A percentile compares a stretch with the other conserved stretches of the same genome.
These are phyloP conservation scores for Entomortierella parvispora DNA, from an alignment of 192 early-diverging fungal species.

Conservation along the genomic window DNA sequence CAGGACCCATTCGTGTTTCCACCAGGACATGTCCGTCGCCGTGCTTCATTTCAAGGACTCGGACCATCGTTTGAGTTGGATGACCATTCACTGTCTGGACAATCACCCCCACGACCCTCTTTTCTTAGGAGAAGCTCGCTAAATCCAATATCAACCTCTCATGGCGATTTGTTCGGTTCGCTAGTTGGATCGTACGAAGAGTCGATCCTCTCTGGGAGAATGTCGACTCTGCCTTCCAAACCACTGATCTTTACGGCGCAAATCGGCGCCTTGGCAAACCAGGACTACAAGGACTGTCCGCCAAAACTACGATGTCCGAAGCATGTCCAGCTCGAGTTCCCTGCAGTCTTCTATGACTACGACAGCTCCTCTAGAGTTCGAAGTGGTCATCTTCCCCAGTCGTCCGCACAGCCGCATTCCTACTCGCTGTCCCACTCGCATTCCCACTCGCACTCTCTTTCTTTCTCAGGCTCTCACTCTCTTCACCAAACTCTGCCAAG, in stretches of 20 bases:
- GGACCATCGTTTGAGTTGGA: not conserved
- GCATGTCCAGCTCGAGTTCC: slow-evolving; percentile 71
- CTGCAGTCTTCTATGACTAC: slow-evolving; percentile 81
- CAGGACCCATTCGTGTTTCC: slow-evolving; percentile 1
- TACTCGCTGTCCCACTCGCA: slow-evolving; percentile 9
- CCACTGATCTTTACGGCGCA: slow-evolving; percentile 78
- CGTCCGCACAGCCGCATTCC: slow-evolving; percentile 3
- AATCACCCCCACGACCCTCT: slow-evolving; percentile 19
- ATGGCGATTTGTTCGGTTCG: slow-evolving; percentile 47
- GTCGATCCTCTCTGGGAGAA: slow-evolving; percentile 78
- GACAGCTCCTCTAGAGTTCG: slow-evolving; percentile 33
- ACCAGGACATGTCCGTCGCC: not conserved
- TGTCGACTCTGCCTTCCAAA: slow-evolving; percentile 79
- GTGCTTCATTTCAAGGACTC: slow-evolving; percentile 26
- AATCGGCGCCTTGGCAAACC: slow-evolving; percentile 74
- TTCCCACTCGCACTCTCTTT: slow-evolving; percentile 15
- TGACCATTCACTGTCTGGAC: slow-evolving; percentile 12
- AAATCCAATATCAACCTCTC: slow-evolving; percentile 12
- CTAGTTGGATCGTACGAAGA: slow-evolving; percentile 70
- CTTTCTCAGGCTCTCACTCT: not conserved
- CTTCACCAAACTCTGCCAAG: slow-evolving; percentile 2
- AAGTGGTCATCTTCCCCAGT: not conserved
- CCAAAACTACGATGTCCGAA: slow-evolving; percentile 73
- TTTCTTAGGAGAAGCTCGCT: slow-evolving; percentile 24
- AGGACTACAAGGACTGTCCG: slow-evolving; percentile 66